Conservation (phyloP, 441 rosid species). For the Adansonia madagascariensis region DNA sequence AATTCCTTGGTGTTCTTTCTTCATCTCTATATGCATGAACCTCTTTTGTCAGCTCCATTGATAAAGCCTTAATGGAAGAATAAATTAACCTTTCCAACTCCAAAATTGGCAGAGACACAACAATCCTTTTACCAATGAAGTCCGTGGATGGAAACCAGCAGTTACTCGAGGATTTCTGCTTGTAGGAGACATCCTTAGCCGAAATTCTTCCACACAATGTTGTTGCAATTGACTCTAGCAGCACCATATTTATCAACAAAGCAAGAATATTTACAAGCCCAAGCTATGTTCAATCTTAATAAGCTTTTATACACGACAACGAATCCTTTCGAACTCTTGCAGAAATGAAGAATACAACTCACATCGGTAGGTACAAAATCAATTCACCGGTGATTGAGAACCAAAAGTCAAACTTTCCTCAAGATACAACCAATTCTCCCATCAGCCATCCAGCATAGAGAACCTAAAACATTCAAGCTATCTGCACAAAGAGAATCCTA, state of each 20-base stretch:
- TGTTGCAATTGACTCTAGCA: slow-evolving; percentile 74
- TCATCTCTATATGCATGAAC: slow-evolving; percentile 61
- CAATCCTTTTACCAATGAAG: slow-evolving; percentile 42
- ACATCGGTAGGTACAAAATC: background rate
- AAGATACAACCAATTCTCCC: slow-evolving; percentile 24
- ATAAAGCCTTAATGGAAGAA: slow-evolving; percentile 60
- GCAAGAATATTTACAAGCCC: slow-evolving; percentile 24
- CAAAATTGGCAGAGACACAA: slow-evolving; percentile 39
- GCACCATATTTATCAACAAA: slow-evolving; percentile 55
- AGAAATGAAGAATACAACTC: slow-evolving; percentile 5
- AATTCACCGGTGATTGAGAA: slow-evolving; percentile 24
- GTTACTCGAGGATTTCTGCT: slow-evolving; percentile 37
- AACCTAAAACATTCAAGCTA: slow-evolving; percentile 13
- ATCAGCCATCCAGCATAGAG: slow-evolving; percentile 21
- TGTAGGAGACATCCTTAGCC: slow-evolving; percentile 41
- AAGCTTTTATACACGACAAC: slow-evolving; percentile 7
- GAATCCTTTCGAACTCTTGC: slow-evolving; percentile 15
- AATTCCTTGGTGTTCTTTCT: slow-evolving; percentile 51
- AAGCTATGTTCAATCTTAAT: slow-evolving; percentile 12
- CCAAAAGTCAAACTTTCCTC: slow-evolving; percentile 21
- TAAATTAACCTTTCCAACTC: slow-evolving; percentile 34
- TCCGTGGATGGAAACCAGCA: slow-evolving; percentile 40
- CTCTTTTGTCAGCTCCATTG: slow-evolving; percentile 79
- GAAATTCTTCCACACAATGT: slow-evolving; percentile 44
- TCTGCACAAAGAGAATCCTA: slow-evolving; percentile 21